phyloP scores from a whole-genome alignment of 345 rosid genomes.

The Populus simonii region DNA sequence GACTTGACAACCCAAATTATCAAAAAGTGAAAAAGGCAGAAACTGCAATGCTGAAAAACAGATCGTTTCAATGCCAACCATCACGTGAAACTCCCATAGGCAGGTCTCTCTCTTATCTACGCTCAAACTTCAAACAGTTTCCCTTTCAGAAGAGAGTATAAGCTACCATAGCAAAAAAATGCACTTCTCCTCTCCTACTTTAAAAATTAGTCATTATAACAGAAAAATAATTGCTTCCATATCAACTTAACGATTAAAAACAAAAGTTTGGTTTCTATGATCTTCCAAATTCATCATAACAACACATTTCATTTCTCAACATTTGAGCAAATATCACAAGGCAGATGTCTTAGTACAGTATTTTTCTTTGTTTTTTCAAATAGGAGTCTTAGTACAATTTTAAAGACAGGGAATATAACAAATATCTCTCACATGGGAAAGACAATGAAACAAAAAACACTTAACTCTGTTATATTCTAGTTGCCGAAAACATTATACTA shows the following conservation, averaged over 20 bases:
- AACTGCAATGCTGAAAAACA: too few species aligned
- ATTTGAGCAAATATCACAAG: not conserved
- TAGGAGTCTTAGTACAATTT: not conserved
- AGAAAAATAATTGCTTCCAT: too few species aligned
- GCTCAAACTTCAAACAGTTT: too few species aligned
- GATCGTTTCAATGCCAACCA: too few species aligned
- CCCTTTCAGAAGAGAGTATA: too few species aligned
- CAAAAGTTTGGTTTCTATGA: not conserved
- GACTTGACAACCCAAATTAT: too few species aligned
- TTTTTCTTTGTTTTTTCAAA: not conserved
- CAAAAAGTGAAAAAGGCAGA: too few species aligned
- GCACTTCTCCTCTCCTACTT: too few species aligned
- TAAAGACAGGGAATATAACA: not conserved
- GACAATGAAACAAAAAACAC: not conserved
- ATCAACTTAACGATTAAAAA: not conserved
- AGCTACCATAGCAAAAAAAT: too few species aligned
- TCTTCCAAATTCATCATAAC: not conserved
- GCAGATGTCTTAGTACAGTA: not conserved
- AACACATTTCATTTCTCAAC: not conserved
- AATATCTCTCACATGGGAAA: not conserved
- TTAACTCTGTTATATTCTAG: not conserved
- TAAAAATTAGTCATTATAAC: too few species aligned
- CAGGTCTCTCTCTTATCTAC: too few species aligned
- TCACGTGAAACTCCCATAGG: too few species aligned
- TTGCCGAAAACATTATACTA: not conserved